Evolutionary conservation across 1,284 basidiomycete genomes (phyloP).

Genomic region (Kwoniella shivajii): DNA sequence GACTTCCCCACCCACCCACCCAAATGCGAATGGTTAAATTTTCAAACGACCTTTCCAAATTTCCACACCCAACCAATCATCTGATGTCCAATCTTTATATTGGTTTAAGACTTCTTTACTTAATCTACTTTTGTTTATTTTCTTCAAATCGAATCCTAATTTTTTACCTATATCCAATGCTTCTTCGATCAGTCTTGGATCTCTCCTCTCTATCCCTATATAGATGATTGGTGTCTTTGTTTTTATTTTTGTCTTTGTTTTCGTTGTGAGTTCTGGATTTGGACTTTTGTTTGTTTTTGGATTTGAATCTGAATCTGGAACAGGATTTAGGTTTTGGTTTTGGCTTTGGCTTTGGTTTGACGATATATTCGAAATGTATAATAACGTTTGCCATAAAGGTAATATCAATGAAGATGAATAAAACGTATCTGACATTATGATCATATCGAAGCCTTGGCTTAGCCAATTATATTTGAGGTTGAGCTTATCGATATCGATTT

Average conservation of each 20-base stretch:
- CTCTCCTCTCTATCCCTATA: constrained; percentile 75
- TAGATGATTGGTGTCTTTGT: constrained; percentile 57
- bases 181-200: constrained; percentile 65
- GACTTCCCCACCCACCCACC: too few relatives aligned
- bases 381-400: constrained; percentile 68
- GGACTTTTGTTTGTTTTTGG: constrained; percentile 16
- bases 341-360: too few relatives aligned
- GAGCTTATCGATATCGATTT: background rate
- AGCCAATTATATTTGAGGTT: background rate
- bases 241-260: constrained; percentile 39
- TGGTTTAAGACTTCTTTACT: constrained; percentile 64
- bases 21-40: background rate
- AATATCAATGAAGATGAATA: constrained; percentile 67
- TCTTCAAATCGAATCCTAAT: constrained; percentile 62
- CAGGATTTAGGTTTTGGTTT: constrained; percentile 29
- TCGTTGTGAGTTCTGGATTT: constrained; percentile 34
- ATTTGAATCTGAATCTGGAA: constrained; percentile 46
- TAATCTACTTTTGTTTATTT: constrained; percentile 65
- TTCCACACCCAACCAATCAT: constrained; percentile 52
- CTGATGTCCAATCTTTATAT: constrained; percentile 50
- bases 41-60: constrained; percentile 37
- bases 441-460: constrained; percentile 60
- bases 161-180: constrained; percentile 61
- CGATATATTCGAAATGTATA: constrained; percentile 6
- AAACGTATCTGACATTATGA: constrained; percentile 82